Evolutionary conservation across 177 flowering plant species (phyloP).

Genomic region (Vitis hybrid): DNA sequence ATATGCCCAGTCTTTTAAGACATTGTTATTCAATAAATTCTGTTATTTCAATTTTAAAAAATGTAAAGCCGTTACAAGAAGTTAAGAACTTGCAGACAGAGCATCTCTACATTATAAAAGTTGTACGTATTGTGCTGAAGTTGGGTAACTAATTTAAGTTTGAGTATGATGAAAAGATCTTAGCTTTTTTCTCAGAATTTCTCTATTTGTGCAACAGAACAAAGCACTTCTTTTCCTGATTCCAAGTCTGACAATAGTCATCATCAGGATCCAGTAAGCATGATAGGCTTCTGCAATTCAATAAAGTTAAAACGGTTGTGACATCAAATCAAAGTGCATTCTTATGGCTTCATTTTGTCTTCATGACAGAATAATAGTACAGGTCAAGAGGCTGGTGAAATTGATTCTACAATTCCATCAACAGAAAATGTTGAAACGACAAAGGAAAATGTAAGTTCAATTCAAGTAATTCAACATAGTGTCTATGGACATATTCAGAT

Average conservation of each 20-base stretch:
- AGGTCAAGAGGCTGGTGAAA: slow-evolving; percentile 20
- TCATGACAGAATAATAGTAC: slow-evolving; percentile 42
- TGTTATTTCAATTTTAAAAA: not conserved
- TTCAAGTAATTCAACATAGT: too few relatives aligned
- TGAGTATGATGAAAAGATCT: not conserved
- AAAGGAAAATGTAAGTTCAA: slow-evolving; percentile 48
- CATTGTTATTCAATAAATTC: not conserved
- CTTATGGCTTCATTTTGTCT: slow-evolving; percentile 1
- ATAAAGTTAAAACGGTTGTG: not conserved
- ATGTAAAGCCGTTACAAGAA: not conserved
- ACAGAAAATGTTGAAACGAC: slow-evolving; percentile 23
- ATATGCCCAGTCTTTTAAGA: not conserved
- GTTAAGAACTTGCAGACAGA: too few relatives aligned
- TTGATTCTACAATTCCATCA: slow-evolving; percentile 10
- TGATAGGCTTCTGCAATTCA: not conserved
- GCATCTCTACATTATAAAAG: too few relatives aligned
- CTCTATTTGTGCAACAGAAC: slow-evolving; percentile 40
- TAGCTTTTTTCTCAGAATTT: not conserved
- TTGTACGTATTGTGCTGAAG: too few relatives aligned
- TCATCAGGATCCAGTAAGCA: slow-evolving; percentile 32
- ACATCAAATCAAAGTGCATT: not conserved
- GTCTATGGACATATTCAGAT: not conserved
- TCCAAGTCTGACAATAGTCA: slow-evolving; percentile 32
- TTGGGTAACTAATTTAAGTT: too few relatives aligned
- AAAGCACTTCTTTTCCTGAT: slow-evolving; percentile 35